A percentile compares a stretch with the other conserved stretches of the same genome.
Evolutionary conservation across 768 basidiomycete genomes (phyloP).

Genomic region (Leccinum subtestaceum): DNA sequence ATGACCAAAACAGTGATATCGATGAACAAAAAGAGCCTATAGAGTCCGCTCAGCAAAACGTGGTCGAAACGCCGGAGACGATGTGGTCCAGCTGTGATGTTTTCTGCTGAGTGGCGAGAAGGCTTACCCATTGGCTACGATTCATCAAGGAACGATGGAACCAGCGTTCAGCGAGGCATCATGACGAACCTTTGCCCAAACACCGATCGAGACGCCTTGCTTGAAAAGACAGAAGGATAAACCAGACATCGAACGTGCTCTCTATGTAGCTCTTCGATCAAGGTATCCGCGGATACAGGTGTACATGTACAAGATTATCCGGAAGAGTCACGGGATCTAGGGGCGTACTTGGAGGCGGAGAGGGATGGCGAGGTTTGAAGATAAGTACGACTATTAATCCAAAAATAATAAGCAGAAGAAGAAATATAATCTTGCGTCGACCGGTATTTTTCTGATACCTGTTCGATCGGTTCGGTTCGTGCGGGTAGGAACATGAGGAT

Average conservation of each 20-base stretch:
- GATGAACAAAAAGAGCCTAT: conserved; percentile 14
- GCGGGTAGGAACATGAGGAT: not conserved
- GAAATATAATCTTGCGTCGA: conserved; percentile 88
- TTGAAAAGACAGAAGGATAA: conserved; percentile 3
- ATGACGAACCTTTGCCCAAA: conserved; percentile 19
- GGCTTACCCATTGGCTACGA: conserved; percentile 10
- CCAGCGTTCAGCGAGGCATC: not conserved
- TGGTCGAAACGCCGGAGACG: conserved; percentile 9
- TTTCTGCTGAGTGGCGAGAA: conserved; percentile 4
- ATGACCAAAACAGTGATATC: conserved; percentile 17
- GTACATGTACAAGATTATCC: conserved; percentile 31
- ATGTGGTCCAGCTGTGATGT: conserved; percentile 3
- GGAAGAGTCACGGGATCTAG: conserved; percentile 26
- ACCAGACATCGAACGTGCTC: conserved; percentile 11
- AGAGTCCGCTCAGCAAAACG: conserved; percentile 4
- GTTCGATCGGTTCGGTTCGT: conserved; percentile 5
- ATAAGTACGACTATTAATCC: conserved; percentile 85
- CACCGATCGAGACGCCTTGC: conserved; percentile 2
- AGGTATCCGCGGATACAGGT: conserved; percentile 33
- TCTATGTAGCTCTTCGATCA: conserved; percentile 21
- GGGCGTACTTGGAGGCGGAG: conserved; percentile 28
- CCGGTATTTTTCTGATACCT: conserved; percentile 96
- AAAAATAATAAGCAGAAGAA: conserved; percentile 86
- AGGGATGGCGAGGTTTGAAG: conserved; percentile 79
- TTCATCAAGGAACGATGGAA: conserved; percentile 7